Conservation (phyloP, 2,329 filamentous ascomycete genomes). For the Pseudogymnoascus sp. region DNA sequence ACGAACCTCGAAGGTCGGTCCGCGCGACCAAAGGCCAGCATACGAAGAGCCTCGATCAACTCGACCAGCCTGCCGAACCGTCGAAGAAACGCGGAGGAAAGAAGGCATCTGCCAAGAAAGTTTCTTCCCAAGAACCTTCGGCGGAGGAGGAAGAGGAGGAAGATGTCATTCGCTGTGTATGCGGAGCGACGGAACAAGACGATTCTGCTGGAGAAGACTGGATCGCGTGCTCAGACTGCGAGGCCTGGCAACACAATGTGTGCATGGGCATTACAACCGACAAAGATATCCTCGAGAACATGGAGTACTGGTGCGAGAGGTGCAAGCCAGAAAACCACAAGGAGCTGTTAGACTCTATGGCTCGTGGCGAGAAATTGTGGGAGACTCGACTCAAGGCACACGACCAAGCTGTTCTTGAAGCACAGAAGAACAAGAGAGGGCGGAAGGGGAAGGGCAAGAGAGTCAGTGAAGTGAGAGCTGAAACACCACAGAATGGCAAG, state of each 20-base stretch:
- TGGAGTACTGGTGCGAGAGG: slow-evolving; percentile 82
- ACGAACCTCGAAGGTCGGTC: slow-evolving; percentile 87
- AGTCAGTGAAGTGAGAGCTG: slow-evolving; percentile 48
- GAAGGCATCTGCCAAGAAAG: slow-evolving; percentile 39
- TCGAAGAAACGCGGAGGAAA: slow-evolving; percentile 46
- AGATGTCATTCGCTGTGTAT: slow-evolving; percentile 82
- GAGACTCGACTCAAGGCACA: slow-evolving; percentile 58
- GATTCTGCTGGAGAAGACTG: slow-evolving; percentile 83
- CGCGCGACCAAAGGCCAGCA: slow-evolving; percentile 96
- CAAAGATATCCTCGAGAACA: slow-evolving; percentile 39
- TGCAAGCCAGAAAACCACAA: slow-evolving; percentile 80
- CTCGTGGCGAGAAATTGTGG: slow-evolving; percentile 80
- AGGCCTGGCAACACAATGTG: slow-evolving; percentile 94
- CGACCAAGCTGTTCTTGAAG: slow-evolving; percentile 53
- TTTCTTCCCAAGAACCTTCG: slow-evolving; percentile 16
- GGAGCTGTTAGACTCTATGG: slow-evolving; percentile 70
- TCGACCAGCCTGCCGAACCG: slow-evolving; percentile 50
- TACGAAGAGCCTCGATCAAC: slow-evolving; percentile 74
- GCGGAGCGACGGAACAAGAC: slow-evolving; percentile 77
- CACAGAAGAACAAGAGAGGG: slow-evolving; percentile 52
- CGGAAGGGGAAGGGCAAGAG: slow-evolving; percentile 56
- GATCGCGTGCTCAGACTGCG: slow-evolving; percentile 91
- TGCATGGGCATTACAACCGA: slow-evolving; percentile 82
- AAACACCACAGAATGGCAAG: slow-evolving; percentile 30
- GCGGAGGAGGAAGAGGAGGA: slow-evolving; percentile 38